These are phyloP conservation scores for Emmonsia crescens DNA, from an alignment of 2,329 filamentous ascomycete genomes.

Conservation along the genomic window DNA sequence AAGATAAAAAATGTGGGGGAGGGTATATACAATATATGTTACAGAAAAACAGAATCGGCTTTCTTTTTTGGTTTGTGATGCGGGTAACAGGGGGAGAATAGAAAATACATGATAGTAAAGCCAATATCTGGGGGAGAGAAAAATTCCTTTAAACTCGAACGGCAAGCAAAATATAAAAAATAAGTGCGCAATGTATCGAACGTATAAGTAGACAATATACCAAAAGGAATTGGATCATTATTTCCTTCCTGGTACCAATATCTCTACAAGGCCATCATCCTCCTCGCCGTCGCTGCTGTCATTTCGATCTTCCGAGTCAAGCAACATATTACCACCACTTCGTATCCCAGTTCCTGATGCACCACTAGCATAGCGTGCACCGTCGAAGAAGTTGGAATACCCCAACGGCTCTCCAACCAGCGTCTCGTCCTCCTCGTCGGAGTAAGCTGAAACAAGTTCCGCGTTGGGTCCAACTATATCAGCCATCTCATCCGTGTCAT, in stretches of 20 bases:
- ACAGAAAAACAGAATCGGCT: background rate
- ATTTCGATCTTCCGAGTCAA: conserved; percentile 26
- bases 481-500: conserved; percentile 42
- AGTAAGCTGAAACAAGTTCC: conserved; percentile 34
- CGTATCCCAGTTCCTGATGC: conserved; percentile 10
- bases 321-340: conserved; percentile 14
- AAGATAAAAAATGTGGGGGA: background rate
- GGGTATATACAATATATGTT: background rate
- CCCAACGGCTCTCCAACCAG: conserved; percentile 55
- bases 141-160: background rate
- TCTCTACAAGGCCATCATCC: conserved; percentile 36
- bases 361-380: conserved; percentile 7
- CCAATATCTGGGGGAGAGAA: background rate
- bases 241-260: conserved; percentile 33
- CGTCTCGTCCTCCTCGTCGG: conserved; percentile 43
- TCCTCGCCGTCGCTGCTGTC: conserved; percentile 33
- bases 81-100: background rate
- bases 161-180: background rate
- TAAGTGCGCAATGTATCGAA: background rate
- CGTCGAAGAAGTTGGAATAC: conserved; percentile 54
- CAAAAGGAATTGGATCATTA: background rate
- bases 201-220: background rate
- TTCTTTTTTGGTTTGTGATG: background rate
- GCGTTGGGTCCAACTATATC: conserved; percentile 36
- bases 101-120: background rate